Evolutionary conservation across 1,139 yeast species (phyloP).

Genomic region (Geotrichum carabidarum): DNA sequence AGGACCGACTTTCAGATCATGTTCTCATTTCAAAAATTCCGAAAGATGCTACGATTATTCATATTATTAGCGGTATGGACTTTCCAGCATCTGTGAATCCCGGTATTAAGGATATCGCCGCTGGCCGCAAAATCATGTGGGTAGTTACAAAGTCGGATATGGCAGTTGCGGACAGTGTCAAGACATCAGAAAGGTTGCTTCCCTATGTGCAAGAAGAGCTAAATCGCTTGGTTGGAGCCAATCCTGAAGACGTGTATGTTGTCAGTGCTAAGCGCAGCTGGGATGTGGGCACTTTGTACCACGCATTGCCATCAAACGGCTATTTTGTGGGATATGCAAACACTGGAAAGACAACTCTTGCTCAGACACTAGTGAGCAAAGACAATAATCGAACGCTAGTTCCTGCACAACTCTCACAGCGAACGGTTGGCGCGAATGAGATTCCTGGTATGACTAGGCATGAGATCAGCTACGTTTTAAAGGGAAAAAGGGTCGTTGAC

Average conservation of each 20-base stretch:
- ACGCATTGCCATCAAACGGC: slow-evolving; percentile 42
- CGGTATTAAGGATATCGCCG: slow-evolving; percentile 39
- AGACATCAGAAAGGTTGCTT: slow-evolving; percentile 40
- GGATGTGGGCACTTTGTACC: slow-evolving; percentile 43
- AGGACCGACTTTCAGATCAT: slow-evolving; percentile 23
- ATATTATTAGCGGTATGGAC: slow-evolving; percentile 60
- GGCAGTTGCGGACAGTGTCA: slow-evolving; percentile 40
- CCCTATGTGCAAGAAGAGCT: slow-evolving; percentile 48
- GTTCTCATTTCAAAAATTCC: slow-evolving; percentile 44
- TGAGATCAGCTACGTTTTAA: slow-evolving; percentile 39
- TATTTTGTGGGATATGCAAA: slow-evolving; percentile 70
- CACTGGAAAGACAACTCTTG: slow-evolving; percentile 68
- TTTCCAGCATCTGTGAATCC: slow-evolving; percentile 58
- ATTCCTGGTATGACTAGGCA: slow-evolving; percentile 58
- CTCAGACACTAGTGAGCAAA: slow-evolving; percentile 45
- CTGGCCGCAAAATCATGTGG: slow-evolving; percentile 43
- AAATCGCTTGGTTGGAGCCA: slow-evolving; percentile 40
- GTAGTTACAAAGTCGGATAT: slow-evolving; percentile 59
- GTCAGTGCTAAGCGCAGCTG: slow-evolving; percentile 51
- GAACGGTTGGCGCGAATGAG: slow-evolving; percentile 36
- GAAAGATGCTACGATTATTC: slow-evolving; percentile 47
- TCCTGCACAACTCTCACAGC: slow-evolving; percentile 20
- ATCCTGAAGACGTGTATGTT: slow-evolving; percentile 45
- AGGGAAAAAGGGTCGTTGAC: slow-evolving; percentile 42
- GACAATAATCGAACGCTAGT: slow-evolving; percentile 24